Base-by-base conservation (phyloP, 1,139 yeast genomes). In the Suhomyces bribrorum region DNA sequence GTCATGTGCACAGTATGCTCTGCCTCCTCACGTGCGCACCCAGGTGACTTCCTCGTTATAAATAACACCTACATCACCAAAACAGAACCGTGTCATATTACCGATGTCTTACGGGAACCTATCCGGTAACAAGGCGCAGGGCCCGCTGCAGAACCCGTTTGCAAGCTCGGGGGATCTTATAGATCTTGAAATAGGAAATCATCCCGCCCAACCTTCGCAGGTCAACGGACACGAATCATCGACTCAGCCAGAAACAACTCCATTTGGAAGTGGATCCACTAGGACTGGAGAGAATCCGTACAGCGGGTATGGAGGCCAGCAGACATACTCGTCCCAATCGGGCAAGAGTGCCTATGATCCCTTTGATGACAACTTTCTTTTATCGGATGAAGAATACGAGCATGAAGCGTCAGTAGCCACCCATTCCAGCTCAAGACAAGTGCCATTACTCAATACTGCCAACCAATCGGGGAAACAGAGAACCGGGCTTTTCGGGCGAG, bases 281-380 rank as follows among this genome's bases (percentile, higher is more conserved):
- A 42, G 9, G 12, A 16, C 16, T 8, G 29, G 24, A n/a, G 41
- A 38, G 9, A 38, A 46, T 34, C 50, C 50, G 4, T 43, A 47
- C 28, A 36, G 46, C 22, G 12, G 31, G 5, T 35, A 18, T 11
- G 34, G 38, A n/a, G 45, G 23, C 15, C 38, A 32, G 11, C 42
- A 38, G 20, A 15, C 32, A 2, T 35, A 38, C 24, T 20, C 42
- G 2, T 9, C 24, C 3, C 9, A 22, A 6, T 25, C 11, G 11
- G 13, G 22, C 9, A 24, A 26, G 17, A 14, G 29, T 11, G 31
- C 33, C 5, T 40, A 46, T 24, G 53, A 68, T 42, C 74, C 74
- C 4, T 69, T 69, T 46, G 69, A 58, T 15, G 76, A 70, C 43
- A 52, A 56, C 38, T 58, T 65, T 29, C 49, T 61, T n/a, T 46